Percentiles rank a stretch among this genome's conserved stretches.
These are phyloP conservation scores for Camellia granthamiana DNA, from an alignment of 148 eudicot species.

Conservation along the genomic window DNA sequence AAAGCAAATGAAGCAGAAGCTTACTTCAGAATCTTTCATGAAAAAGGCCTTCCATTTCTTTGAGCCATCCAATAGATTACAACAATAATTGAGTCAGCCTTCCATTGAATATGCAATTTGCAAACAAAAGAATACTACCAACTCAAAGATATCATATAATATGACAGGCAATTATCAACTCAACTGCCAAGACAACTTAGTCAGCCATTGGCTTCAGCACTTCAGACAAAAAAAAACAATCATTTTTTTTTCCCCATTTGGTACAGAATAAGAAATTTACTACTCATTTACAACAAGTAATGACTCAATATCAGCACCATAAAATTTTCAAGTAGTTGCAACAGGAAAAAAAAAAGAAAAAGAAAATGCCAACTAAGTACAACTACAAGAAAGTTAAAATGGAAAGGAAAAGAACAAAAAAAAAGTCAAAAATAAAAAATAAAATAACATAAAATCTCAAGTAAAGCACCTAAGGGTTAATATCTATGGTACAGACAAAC, in stretches of 20 bases:
- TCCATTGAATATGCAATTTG: not conserved
- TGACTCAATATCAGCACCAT: slow-evolving; percentile 5
- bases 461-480: slow-evolving; percentile 8
- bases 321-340: not conserved
- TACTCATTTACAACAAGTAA: slow-evolving; percentile 14
- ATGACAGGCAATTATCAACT: not conserved
- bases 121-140: not conserved
- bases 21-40: no score
- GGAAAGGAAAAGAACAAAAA: not conserved
- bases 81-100: not conserved
- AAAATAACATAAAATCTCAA: not conserved
- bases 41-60: not conserved
- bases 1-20: no score
- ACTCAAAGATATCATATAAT: not conserved
- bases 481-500: slow-evolving; percentile 22
- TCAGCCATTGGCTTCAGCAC: not conserved
- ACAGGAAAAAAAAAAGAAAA: not conserved
- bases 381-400: slow-evolving; percentile 9
- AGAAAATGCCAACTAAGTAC: slow-evolving; percentile 15
- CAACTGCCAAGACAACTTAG: not conserved
- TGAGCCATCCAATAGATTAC: not conserved
- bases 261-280: slow-evolving; percentile 2
- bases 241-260: not conserved
- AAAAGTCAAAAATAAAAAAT: not conserved
- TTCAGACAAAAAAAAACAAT: not conserved